Percentiles rank a stretch among this genome's conserved stretches.
Evolutionary conservation across 2,329 filamentous ascomycete species (phyloP).

Genomic region (Colletotrichum viniferum): DNA sequence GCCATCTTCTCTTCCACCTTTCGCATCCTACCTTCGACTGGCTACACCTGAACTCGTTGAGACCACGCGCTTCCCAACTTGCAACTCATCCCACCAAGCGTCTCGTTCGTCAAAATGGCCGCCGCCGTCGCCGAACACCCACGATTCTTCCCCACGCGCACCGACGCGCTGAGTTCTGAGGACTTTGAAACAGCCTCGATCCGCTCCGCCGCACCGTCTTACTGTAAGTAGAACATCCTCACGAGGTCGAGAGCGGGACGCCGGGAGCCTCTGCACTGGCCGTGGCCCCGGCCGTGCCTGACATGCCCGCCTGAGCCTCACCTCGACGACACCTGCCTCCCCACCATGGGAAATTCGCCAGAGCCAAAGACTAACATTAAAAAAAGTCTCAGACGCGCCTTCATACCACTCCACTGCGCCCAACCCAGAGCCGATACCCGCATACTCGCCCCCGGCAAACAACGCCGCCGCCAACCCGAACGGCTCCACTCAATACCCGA

Average conservation of each 20-base stretch:
- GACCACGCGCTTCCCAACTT: neutral
- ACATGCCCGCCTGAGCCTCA: neutral
- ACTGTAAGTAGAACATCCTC: slow-evolving; percentile 50
- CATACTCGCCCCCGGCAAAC: slow-evolving; percentile 49
- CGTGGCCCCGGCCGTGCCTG: neutral
- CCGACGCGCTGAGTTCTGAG: slow-evolving; percentile 42
- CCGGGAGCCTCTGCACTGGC: neutral
- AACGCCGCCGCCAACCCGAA: slow-evolving; percentile 17
- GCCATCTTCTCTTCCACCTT: neutral
- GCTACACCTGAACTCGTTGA: neutral
- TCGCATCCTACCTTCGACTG: neutral
- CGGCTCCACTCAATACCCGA: slow-evolving; percentile 22
- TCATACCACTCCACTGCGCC: slow-evolving; percentile 64
- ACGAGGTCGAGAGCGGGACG: neutral
- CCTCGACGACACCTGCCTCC: neutral
- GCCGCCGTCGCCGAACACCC: slow-evolving; percentile 8
- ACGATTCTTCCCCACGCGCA: slow-evolving; percentile 19
- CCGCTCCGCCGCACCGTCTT: slow-evolving; percentile 70
- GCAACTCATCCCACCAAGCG: neutral
- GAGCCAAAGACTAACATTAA: neutral
- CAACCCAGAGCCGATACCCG: slow-evolving; percentile 52
- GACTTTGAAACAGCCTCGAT: slow-evolving; percentile 73
- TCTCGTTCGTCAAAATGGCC: slow-evolving; percentile 1
- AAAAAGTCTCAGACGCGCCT: slow-evolving; percentile 65
- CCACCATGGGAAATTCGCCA: neutral